Conservation (phyloP, 768 basidiomycete genomes). For the Pleurotus giganteus region DNA sequence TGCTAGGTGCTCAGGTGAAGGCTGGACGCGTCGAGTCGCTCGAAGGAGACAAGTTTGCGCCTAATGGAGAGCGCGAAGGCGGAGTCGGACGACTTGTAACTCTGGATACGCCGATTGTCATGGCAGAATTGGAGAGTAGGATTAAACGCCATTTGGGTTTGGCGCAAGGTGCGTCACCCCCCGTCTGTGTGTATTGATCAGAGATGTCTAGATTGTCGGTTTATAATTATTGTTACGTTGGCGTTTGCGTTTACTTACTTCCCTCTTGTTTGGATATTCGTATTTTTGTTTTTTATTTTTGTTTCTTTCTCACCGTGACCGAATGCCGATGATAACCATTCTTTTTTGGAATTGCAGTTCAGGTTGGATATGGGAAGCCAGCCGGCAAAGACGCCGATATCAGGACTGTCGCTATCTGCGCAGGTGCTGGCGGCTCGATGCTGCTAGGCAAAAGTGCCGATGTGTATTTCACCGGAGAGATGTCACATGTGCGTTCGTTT, state of each 20-base stretch:
- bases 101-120: slow-evolving; percentile 51
- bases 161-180: slow-evolving; percentile 47
- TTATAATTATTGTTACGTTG: too few relatives aligned
- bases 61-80: slow-evolving; percentile 38
- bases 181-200: too few relatives aligned
- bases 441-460: slow-evolving; percentile 74
- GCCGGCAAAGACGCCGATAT: slow-evolving; percentile 30
- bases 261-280: slow-evolving; percentile 2
- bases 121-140: slow-evolving; percentile 60
- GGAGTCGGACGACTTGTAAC: slow-evolving; percentile 71
- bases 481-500: slow-evolving; percentile 67
- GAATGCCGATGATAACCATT: slow-evolving; percentile 7
- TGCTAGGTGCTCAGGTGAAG: slow-evolving; percentile 37
- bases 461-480: slow-evolving; percentile 91
- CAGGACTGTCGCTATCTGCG: slow-evolving; percentile 81
- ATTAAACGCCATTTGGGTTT: slow-evolving; percentile 70
- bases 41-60: slow-evolving; percentile 37
- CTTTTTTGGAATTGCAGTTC: slow-evolving; percentile 41
- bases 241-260: too few relatives aligned
- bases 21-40: slow-evolving; percentile 36
- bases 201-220: too few relatives aligned
- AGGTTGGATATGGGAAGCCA: slow-evolving; percentile 54
- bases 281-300: not conserved
- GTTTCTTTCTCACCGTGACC: slow-evolving; percentile 18
- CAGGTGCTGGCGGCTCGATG: slow-evolving; percentile 83